Evolutionary conservation across 352 stramenopile species (phyloP).

Genomic region (Pilasporangium apinafurcum): DNA sequence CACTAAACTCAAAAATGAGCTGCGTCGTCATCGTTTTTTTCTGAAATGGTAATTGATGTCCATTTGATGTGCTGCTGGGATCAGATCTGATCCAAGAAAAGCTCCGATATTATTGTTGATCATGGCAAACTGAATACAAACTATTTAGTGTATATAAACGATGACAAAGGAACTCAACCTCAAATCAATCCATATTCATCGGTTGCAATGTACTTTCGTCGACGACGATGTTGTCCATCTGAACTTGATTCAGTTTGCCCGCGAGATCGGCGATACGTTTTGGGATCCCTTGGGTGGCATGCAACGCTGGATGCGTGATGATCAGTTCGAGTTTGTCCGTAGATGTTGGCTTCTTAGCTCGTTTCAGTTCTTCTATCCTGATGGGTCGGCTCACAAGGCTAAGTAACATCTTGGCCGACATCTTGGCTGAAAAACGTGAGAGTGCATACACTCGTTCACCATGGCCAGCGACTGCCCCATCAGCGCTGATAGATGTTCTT

Average conservation of each 20-base stretch:
- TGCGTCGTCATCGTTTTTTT: conserved; percentile 14
- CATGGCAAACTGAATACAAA: too few species aligned
- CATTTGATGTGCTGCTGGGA: too few species aligned
- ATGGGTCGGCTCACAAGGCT: conserved; percentile 70
- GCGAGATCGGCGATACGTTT: conserved; percentile 70
- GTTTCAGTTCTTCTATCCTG: conserved; percentile 59
- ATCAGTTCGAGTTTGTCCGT: conserved; percentile 71
- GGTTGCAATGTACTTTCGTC: too few species aligned
- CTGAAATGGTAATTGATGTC: too few species aligned
- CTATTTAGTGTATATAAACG: too few species aligned
- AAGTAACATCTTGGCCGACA: conserved; percentile 65
- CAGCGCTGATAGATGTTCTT: conserved; percentile 46
- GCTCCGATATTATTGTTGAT: too few species aligned
- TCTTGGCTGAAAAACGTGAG: conserved; percentile 63
- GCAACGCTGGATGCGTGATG: conserved; percentile 55
- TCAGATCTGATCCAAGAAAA: too few species aligned
- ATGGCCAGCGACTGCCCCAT: conserved; percentile 59
- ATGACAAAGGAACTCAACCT: too few species aligned
- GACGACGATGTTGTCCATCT: conserved; percentile 59
- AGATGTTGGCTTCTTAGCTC: conserved; percentile 15
- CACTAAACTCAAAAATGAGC: conserved; percentile 23
- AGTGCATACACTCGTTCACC: conserved; percentile 65
- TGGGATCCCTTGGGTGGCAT: conserved; percentile 52
- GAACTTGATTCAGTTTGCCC: conserved; percentile 52
- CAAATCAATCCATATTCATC: too few species aligned